phyloP scores from a whole-genome alignment of 177 flowering plant genomes.

The Vitis hybrid region DNA sequence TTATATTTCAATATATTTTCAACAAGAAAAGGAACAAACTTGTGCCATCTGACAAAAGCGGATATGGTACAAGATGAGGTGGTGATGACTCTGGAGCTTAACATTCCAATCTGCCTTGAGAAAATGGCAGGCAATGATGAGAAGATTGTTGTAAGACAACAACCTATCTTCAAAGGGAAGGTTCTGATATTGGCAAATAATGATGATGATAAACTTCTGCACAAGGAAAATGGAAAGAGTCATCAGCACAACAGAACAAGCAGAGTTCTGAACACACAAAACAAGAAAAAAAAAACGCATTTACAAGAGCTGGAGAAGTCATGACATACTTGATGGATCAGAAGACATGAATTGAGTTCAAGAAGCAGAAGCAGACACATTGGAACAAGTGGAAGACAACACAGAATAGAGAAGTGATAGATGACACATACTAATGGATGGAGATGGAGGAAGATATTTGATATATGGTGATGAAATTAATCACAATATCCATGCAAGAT shows the following conservation, averaged over 20 bases:
- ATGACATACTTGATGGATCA: not conserved
- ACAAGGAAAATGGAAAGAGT: constrained; percentile 3
- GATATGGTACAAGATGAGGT: not conserved
- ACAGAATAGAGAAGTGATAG: not conserved
- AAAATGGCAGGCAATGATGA: constrained; percentile 8
- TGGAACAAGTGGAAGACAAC: not conserved
- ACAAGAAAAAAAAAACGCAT: too few relatives aligned
- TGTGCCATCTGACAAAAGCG: not conserved
- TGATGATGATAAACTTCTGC: constrained; percentile 1
- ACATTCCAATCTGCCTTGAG: not conserved
- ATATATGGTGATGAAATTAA: not conserved
- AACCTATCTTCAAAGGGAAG: not conserved
- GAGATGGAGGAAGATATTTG: not conserved
- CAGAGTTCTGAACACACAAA: not conserved
- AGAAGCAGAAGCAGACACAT: not conserved
- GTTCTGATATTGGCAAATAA: not conserved
- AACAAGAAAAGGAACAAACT: not conserved
- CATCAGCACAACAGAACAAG: not conserved
- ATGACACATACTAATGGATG: not conserved
- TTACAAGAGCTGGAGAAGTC: not conserved
- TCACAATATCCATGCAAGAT: not conserved
- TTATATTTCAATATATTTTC: not conserved
- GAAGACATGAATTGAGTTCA: not conserved
- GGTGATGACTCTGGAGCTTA: not conserved
- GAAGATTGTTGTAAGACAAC: not conserved